phyloP scores from a whole-genome alignment of 768 basidiomycete genomes.

The Baorangia bicolor region DNA sequence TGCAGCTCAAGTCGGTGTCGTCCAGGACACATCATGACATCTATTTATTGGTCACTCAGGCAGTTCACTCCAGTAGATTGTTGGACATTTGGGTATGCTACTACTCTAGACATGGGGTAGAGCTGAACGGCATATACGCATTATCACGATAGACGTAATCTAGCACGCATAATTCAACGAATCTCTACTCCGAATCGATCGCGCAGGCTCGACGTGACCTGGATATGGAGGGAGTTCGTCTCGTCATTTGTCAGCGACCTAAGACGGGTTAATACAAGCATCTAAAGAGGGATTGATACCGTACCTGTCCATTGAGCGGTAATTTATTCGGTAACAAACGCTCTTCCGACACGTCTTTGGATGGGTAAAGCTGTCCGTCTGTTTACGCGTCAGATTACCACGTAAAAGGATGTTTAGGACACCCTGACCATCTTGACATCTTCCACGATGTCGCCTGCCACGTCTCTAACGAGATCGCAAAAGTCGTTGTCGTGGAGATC shows the following conservation, averaged over 20 bases:
- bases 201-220: conserved; percentile 53
- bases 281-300: conserved; percentile 4
- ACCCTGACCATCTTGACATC: conserved; percentile 75
- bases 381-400: conserved; percentile 8
- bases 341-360: conserved; percentile 81
- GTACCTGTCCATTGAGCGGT: conserved; percentile 94
- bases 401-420: background rate
- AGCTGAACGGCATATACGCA: conserved; percentile 23
- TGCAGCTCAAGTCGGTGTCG: conserved; percentile 96
- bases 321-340: conserved; percentile 88
- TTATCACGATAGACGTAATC: conserved; percentile 35
- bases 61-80: background rate
- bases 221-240: conserved; percentile 74
- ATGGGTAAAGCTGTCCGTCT: conserved; percentile 93
- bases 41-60: background rate
- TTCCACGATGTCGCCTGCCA: conserved; percentile 90
- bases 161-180: conserved; percentile 59
- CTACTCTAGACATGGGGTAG: conserved; percentile 31
- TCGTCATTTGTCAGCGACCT: conserved; percentile 91
- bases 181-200: conserved; percentile 80
- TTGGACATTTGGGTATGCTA: conserved; percentile 17
- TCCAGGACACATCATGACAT: conserved; percentile 56
- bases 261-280: conserved; percentile 4
- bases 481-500: conserved; percentile 92
- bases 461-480: conserved; percentile 90